Evolutionary conservation across 2,329 filamentous ascomycete species (phyloP).

Genomic region (Fusarium tupiense): DNA sequence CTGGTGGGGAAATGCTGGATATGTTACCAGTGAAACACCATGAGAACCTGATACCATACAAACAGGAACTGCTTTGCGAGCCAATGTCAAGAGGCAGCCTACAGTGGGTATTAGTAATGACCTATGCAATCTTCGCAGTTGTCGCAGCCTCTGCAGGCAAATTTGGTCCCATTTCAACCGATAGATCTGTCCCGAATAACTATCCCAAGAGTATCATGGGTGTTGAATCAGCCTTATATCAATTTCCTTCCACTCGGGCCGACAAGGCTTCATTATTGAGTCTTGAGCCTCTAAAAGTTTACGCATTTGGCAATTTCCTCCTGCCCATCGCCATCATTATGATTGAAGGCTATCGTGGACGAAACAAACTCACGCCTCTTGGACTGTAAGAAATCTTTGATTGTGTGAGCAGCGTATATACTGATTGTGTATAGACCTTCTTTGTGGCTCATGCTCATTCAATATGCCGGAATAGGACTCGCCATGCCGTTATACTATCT

Average conservation of each 20-base stretch:
- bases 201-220: background rate
- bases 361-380: background rate
- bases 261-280: background rate
- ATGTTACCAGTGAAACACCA: background rate
- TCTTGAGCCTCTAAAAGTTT: background rate
- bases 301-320: background rate
- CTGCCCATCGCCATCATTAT: background rate
- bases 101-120: background rate
- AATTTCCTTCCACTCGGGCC: background rate
- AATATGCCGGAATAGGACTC: background rate
- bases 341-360: background rate
- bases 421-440: background rate
- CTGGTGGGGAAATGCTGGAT: background rate
- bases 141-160: background rate
- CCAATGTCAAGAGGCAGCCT: background rate
- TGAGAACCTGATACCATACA: background rate
- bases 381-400: background rate
- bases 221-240: background rate
- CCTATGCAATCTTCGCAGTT: background rate
- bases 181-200: background rate
- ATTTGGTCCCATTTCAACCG: fast-evolving
- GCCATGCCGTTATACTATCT: background rate
- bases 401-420: background rate
- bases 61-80: background rate
- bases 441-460: background rate